Conservation (phyloP, 768 basidiomycete species). For the Stropharia rugosoannulata region DNA sequence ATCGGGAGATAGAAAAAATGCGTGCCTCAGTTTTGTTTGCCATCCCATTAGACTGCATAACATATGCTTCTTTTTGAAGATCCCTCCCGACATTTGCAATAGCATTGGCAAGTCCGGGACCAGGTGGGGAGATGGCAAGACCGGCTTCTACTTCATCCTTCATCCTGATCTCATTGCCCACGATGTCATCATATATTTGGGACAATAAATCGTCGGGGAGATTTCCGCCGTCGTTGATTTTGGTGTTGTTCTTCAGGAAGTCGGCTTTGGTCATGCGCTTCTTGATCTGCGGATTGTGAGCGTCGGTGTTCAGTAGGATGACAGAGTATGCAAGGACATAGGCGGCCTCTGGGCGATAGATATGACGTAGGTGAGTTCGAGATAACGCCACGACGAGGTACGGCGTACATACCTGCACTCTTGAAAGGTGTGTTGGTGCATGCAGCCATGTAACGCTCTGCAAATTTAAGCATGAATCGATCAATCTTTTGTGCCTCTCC, state of each 20-base stretch:
- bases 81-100: slow-evolving; percentile 91
- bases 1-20: not conserved
- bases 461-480: slow-evolving; percentile 98
- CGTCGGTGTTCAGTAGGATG: slow-evolving; percentile 96
- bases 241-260: slow-evolving; percentile 93
- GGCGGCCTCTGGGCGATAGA: slow-evolving; percentile 66
- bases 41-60: slow-evolving; percentile 95
- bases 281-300: slow-evolving; percentile 93
- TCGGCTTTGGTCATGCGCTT: slow-evolving; percentile 90
- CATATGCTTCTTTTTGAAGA: slow-evolving; percentile 93
- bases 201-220: slow-evolving; percentile 84
- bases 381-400: not conserved
- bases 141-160: slow-evolving; percentile 89
- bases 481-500: slow-evolving; percentile 99
- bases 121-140: slow-evolving; percentile 38
- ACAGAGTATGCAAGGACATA: slow-evolving; percentile 95
- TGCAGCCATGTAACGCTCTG: slow-evolving; percentile 91
- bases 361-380: not conserved
- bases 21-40: slow-evolving; percentile 91
- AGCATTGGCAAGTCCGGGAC: slow-evolving; percentile 77
- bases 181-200: slow-evolving; percentile 88
- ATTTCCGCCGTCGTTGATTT: slow-evolving; percentile 90
- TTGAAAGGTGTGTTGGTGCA: slow-evolving; percentile 85
- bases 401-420: slow-evolving; percentile 73
- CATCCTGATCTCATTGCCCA: slow-evolving; percentile 93